Evolutionary conservation across 164 flowering plant species (phyloP), one percentile per base, ranked within the genome.

Genomic region (Chimonanthus praecox): DNA sequence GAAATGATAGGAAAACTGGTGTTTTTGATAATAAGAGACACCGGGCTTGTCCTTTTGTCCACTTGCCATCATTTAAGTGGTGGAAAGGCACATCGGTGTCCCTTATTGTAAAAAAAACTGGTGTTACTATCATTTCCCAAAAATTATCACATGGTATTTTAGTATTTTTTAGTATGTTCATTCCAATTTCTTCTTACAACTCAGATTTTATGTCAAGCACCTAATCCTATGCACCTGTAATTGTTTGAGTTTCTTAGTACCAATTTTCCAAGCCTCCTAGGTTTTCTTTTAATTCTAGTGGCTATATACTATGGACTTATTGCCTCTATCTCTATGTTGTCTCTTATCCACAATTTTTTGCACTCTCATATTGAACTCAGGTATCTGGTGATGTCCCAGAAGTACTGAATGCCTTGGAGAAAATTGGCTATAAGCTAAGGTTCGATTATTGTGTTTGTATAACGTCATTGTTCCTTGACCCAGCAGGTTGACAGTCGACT

Each of bases 361-460:
- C 16, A n/a, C 11, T 54, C 60, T 68, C 33, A 47, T 47, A 61
- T 61, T 69, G 48, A 78, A 60, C 73, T 51, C 87, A 94, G 98
- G 80, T 94, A 77, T 86, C 93, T 62, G 98, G 97, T 74, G 88
- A 89, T 68, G 80, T 90, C 47, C 79, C 88, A 65, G 88, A 82
- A 16, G 97, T 92, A 47, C 72, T 90, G 70, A 85, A 85, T 78
- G 96, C 98, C 76, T 72, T 94, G 77, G 89, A 83, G 75, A 87
- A 87, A 78, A 89, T 94, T 79, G 88, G 93, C 61, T 72, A 72
- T 81, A 87, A 85, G 58, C 83, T 94, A 67, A 90, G 98, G 98
- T 94, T 68, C 11, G 7, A 33, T 69, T 18, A 50, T 58, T 60
- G 50, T 49, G 11, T 51, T 10, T 70, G 60, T 10, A 3, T 54